phyloP scores from a whole-genome alignment of 164 flowering plant species.

The Chloranthus sessilifolius region DNA sequence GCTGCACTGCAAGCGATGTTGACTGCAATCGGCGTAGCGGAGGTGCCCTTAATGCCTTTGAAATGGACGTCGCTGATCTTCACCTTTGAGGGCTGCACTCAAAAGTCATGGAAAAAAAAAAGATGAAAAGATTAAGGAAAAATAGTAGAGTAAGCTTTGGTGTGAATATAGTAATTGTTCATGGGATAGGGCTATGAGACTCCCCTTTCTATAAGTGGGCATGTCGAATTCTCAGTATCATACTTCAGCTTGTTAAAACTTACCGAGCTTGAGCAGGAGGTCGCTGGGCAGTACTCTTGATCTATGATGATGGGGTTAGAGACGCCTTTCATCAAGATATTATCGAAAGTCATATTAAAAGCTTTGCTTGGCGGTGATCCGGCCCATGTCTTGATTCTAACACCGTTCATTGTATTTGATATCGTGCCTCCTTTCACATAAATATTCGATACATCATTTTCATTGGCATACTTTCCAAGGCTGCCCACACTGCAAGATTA shows the following conservation, averaged over 20 bases:
- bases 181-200: too few species aligned
- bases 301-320: constrained; percentile 37
- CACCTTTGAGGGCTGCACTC: constrained; percentile 30
- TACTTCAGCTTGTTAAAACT: too few species aligned
- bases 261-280: constrained; percentile 14
- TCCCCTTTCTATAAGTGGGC: too few species aligned
- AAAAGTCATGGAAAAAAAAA: too few species aligned
- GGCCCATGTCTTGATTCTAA: constrained; percentile 31
- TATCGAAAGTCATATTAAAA: constrained; percentile 19
- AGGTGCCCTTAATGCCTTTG: constrained; percentile 33
- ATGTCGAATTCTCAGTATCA: too few species aligned
- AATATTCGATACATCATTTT: constrained; percentile 27
- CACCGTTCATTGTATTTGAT: constrained; percentile 30
- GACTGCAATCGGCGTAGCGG: constrained; percentile 21
- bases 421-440: constrained; percentile 26
- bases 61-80: constrained; percentile 23
- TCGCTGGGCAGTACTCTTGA: constrained; percentile 30
- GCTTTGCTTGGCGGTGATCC: constrained; percentile 28
- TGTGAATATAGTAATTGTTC: too few species aligned
- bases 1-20: constrained; percentile 25
- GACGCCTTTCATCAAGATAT: constrained; percentile 26
- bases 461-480: constrained; percentile 30
- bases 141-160: too few species aligned
- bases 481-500: constrained; percentile 33
- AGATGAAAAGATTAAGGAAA: too few species aligned